Conservation (phyloP, 352 stramenopile species). For the Lagenidium sp. region DNA sequence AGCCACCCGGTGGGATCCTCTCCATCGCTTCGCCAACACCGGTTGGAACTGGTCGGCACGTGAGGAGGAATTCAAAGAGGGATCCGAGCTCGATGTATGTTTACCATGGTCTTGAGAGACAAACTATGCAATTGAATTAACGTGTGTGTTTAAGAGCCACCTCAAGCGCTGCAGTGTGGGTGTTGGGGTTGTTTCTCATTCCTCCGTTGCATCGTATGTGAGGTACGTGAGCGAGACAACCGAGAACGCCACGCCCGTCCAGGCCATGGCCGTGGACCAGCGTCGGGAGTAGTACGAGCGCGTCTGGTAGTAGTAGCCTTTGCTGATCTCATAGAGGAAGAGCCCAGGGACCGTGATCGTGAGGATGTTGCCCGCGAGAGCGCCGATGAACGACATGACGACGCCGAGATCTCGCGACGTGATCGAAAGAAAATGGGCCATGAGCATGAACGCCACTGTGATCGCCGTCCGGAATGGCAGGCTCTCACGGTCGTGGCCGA, state of each 20-base stretch:
- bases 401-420: slow-evolving; percentile 54
- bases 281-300: slow-evolving; percentile 43
- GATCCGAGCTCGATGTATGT: too few species aligned
- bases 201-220: too few species aligned
- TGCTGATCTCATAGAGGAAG: slow-evolving; percentile 68
- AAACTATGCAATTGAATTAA: too few species aligned
- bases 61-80: too few species aligned
- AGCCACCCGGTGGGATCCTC: too few species aligned
- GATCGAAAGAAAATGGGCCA: slow-evolving; percentile 48
- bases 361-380: slow-evolving; percentile 60
- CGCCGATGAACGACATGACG: slow-evolving; percentile 72
- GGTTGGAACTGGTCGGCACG: too few species aligned
- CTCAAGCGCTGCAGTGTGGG: too few species aligned
- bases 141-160: too few species aligned
- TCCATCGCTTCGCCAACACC: too few species aligned
- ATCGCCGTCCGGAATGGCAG: slow-evolving; percentile 57
- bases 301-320: slow-evolving; percentile 36
- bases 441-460: slow-evolving; percentile 60
- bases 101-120: too few species aligned
- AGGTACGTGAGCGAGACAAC: slow-evolving; percentile 62
- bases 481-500: slow-evolving; percentile 63
- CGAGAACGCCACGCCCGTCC: slow-evolving; percentile 43
- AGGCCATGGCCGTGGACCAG: slow-evolving; percentile 37
- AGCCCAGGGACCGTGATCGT: slow-evolving; percentile 59
- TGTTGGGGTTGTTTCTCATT: too few species aligned